These are phyloP conservation scores for Orbilia blumenaviensis DNA, from an alignment of 2,329 filamentous ascomycete genomes.

Conservation along the genomic window DNA sequence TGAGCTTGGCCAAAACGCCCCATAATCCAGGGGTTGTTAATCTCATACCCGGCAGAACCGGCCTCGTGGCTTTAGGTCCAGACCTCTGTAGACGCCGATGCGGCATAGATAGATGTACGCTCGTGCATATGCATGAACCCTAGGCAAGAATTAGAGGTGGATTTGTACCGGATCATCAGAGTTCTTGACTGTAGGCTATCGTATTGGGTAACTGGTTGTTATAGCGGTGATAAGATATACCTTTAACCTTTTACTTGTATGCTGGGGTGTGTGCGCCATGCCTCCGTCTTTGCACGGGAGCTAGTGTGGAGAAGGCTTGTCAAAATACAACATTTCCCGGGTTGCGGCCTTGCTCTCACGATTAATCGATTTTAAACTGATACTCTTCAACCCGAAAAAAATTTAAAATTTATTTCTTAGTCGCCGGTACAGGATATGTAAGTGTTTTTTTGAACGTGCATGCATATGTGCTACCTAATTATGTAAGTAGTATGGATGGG, in stretches of 20 bases:
- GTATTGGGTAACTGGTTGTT: not conserved
- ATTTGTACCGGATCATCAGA: not conserved
- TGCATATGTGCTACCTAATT: too few relatives aligned
- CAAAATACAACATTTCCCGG: constrained; percentile 10
- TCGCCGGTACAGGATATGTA: not conserved
- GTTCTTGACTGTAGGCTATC: constrained; percentile 14
- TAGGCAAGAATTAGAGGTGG: not conserved
- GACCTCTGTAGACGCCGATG: not conserved
- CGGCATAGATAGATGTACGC: not conserved
- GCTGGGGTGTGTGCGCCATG: not conserved
- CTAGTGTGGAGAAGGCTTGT: not conserved
- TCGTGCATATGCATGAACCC: not conserved
- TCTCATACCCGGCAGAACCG: not conserved
- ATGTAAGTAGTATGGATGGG: not conserved
- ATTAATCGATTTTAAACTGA: too few relatives aligned
- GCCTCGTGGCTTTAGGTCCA: not conserved
- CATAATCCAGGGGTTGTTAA: not conserved
- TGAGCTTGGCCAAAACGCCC: not conserved
- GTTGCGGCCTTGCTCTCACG: not conserved
- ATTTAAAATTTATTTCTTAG: not conserved
- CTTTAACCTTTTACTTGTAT: not conserved
- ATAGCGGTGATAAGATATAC: not conserved
- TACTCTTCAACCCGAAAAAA: too few relatives aligned
- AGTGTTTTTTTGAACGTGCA: not conserved
- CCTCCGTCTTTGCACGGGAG: not conserved